phyloP scores from a whole-genome alignment of 805 yeast genomes.

The Saturnispora saitoi region DNA sequence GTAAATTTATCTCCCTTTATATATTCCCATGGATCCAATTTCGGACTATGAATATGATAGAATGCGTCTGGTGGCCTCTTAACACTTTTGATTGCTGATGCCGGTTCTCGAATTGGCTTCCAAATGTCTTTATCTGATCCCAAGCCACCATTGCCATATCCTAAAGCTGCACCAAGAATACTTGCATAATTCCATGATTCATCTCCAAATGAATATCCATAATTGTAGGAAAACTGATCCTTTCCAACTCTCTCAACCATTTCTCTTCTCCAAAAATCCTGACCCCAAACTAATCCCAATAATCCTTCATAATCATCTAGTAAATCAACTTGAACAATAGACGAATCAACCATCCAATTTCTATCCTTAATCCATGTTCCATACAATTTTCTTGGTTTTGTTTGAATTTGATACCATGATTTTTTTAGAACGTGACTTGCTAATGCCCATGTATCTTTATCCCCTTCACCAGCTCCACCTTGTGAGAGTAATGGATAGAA shows the following conservation, averaged over 20 bases:
- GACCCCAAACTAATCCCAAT: constrained; percentile 10
- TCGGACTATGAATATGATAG: constrained; percentile 43
- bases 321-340: constrained; percentile 26
- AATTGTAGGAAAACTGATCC: constrained; percentile 13
- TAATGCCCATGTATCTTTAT: constrained; percentile 64
- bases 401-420: constrained; percentile 41
- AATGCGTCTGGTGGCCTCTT: constrained; percentile 21
- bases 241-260: constrained; percentile 10
- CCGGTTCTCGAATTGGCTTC: constrained; percentile 3
- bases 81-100: constrained; percentile 1
- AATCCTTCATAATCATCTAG: constrained; percentile 18
- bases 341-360: constrained; percentile 17
- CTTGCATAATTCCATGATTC: constrained; percentile 9
- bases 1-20: constrained; percentile 15
- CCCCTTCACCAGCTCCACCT: constrained; percentile 66
- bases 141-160: constrained; percentile 7
- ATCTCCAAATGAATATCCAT: constrained; percentile 17
- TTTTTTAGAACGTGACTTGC: constrained; percentile 44
- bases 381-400: constrained; percentile 20
- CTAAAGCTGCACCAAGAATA: constrained; percentile 10
- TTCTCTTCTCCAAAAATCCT: constrained; percentile 10
- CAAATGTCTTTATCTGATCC: constrained; percentile 7
- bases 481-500: constrained; percentile 53
- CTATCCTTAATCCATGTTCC: constrained; percentile 15
- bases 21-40: constrained; percentile 40